A percentile compares a stretch with the other conserved stretches of the same genome.
phyloP scores from a whole-genome alignment of 768 basidiomycete genomes.

The Tulasnella sp. region DNA sequence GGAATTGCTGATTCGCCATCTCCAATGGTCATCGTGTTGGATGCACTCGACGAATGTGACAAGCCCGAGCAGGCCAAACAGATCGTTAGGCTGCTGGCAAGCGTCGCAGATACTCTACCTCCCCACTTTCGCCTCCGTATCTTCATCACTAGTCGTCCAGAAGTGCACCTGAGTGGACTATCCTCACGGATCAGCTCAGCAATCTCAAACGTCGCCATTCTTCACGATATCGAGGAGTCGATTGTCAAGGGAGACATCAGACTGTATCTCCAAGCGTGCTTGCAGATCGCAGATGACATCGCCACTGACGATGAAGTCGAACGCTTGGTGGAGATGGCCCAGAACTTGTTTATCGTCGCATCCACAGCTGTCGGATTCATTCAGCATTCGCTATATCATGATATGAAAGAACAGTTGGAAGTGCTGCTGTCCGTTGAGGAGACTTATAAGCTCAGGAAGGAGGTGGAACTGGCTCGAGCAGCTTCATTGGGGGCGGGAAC shows the following conservation, averaged over 20 bases:
- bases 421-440: neutral
- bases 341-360: slow-evolving; percentile 4
- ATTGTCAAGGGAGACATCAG: slow-evolving; percentile 11
- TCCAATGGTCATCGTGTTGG: slow-evolving; percentile 26
- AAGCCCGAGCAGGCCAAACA: neutral
- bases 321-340: neutral
- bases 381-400: neutral
- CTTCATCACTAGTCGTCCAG: slow-evolving; percentile 28
- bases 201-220: neutral
- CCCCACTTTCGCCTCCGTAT: slow-evolving; percentile 22
- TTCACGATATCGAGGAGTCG: slow-evolving; percentile 15
- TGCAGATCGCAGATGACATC: neutral
- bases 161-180: neutral
- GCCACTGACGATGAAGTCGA: neutral
- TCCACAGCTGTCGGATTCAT: slow-evolving; percentile 5
- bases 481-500: no score
- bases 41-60: slow-evolving; percentile 31
- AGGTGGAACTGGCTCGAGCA: no score
- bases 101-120: slow-evolving; percentile 21
- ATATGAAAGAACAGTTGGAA: neutral
- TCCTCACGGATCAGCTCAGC: neutral
- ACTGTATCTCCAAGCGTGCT: slow-evolving; percentile 7
- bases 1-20: neutral
- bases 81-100: slow-evolving; percentile 23
- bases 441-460: no score